Base-by-base conservation (phyloP, 1,284 basidiomycete species). In the Phenoliferia sp. region DNA sequence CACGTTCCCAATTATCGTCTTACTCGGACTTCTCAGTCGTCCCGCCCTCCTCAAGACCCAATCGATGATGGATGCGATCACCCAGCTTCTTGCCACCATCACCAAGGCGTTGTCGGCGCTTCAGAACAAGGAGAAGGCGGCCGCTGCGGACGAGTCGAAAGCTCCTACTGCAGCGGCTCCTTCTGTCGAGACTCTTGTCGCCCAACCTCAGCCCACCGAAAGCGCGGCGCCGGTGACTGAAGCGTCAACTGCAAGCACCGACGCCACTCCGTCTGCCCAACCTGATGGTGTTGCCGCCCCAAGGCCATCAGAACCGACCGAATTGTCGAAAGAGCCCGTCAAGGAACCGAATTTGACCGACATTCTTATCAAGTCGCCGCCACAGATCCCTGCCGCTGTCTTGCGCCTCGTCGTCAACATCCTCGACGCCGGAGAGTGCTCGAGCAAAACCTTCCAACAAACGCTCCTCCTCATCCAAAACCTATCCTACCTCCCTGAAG, bases 341-440 rank as follows among this genome's bases (percentile, higher is more conserved):
- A 59, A 65, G 26, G 61, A 32, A 31, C 26, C n/a, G 33, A 59
- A 31, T 12, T 28, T 36, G 31, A 52, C 67, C 44, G 73, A 73
- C 2, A 50, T 52, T 52, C 70, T 76, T 16, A 71, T 75, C 44
- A 67, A 87, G 22, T 85, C 85, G 63, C 87, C 90, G 31, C 94
- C 94, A 17, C 86, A 88, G 71, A 88, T 97, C 68, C 91, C 94
- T 9, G 85, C 89, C 60, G 79, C 86, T 3, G 87, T 90, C 34
- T 84, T 97, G 28, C 87, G 90, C 50, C 85, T 93, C 52, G 91
- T 97, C 68, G 91, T 96, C 77, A 96, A 97, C 78, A 91, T 96
- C 73, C 82, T 97, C 65, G 95, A 94, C 28, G 84, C 89, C 29
- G 94, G 94, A 58, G 94, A 98, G 82, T 96, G 93, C 78, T 92